Base-by-base conservation (phyloP, 768 basidiomycete genomes). In the Galerina sulciceps region DNA sequence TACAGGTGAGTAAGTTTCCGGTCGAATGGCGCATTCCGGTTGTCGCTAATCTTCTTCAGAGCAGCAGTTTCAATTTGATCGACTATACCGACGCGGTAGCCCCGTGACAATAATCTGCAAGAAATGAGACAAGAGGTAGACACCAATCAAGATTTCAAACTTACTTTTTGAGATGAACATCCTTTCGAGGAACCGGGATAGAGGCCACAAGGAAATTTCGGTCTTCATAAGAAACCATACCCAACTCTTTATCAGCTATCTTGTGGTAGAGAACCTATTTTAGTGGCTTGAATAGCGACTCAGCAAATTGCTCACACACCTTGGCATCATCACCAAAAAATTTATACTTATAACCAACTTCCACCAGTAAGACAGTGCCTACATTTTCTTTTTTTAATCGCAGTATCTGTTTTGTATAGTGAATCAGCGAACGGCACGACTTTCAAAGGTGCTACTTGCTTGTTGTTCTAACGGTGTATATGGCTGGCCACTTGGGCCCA, bases 301-400 rank as follows among this genome's bases (percentile, higher is more conserved):
- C n/a, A 36, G 34, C 34, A 4, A 49, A 22, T 11, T n/a, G 17
- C 61, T 52, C 49, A 86, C 90, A 47, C 50, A 87, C 91, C 78
- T 86, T 85, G 0, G 94, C 94, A 66, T 95, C 94, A 18, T 94
- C 88, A 48, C 86, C 89, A 65, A 87, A 94, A 71, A 96, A 94
- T 53, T 79, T 83, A 69, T 86, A 89, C 70, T 89, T 94, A 71
- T 95, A 95, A 4, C 93, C 93, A 26, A 89, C 86, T 70, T 94
- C 89, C 20, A 95, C 76, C 81, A 94, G 86, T 11, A 95, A 76
- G 36, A 95, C 61, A 4, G 85, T 85, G 10, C 81, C 89, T 1
- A 82, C 79, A 70, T 92, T 79, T 17, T 87, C 82, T 53, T 77
- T 75, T 72, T 92, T 91, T 11, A 94, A 73, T 54, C 81, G 70